phyloP scores from a whole-genome alignment of 345 rosid genomes.

The Pugionium dolabratum region DNA sequence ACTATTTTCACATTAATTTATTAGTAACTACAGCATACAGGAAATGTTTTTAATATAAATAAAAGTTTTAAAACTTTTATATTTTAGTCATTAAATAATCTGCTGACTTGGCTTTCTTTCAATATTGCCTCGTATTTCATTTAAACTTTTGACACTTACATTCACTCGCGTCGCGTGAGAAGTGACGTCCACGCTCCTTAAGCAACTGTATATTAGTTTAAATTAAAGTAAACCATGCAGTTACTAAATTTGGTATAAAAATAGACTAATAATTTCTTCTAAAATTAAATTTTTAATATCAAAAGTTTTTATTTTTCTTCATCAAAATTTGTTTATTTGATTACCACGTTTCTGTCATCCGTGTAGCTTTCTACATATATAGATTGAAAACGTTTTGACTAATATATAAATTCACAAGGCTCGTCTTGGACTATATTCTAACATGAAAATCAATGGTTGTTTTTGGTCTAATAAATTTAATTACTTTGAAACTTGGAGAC shows the following conservation, averaged over 20 bases:
- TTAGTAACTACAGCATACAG: no score
- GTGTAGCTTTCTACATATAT: background rate
- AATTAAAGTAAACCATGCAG: no score
- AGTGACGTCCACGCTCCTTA: conserved; percentile 23
- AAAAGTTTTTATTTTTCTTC: no score
- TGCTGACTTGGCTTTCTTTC: conserved; percentile 35
- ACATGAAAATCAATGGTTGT: background rate
- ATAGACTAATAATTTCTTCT: no score
- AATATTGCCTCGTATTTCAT: conserved; percentile 4
- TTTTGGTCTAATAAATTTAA: conserved; percentile 1
- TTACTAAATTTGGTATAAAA: no score
- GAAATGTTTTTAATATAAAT: no score
- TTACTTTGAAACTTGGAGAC: conserved; percentile 1
- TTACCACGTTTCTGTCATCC: background rate
- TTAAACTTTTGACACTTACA: background rate
- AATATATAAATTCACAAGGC: background rate
- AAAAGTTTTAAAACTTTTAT: no score
- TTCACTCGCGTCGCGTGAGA: conserved; percentile 4
- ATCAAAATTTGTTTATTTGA: no score
- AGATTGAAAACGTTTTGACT: conserved; percentile 1
- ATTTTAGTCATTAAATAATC: background rate
- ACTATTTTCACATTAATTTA: no score
- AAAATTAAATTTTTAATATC: no score
- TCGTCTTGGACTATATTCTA: background rate
- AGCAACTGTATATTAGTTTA: no score